A percentile compares a stretch with the other conserved stretches of the same genome.
Conservation (phyloP, 768 basidiomycete genomes). For the Rhodosporidiobolus sp. region DNA sequence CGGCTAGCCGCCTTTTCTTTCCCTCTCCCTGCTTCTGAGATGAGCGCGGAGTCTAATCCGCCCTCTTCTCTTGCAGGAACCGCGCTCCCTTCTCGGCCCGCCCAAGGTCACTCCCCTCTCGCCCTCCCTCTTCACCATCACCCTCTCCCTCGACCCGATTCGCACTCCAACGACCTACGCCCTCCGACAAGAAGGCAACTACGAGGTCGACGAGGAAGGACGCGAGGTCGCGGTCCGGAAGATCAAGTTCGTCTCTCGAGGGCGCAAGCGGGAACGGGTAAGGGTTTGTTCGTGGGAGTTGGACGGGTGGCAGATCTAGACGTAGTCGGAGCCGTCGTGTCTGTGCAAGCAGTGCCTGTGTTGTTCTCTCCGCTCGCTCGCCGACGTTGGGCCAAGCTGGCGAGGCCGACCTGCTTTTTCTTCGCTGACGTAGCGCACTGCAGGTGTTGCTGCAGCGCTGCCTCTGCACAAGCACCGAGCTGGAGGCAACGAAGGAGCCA, state of each 20-base stretch:
- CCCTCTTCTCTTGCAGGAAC: background rate
- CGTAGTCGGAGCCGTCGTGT: background rate
- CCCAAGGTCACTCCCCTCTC: background rate
- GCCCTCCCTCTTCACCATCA: conserved; percentile 9
- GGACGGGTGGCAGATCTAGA: conserved; percentile 36
- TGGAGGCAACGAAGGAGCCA: too few relatives aligned
- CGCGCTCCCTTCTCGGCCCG: conserved; percentile 2
- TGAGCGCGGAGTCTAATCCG: background rate
- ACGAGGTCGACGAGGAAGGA: conserved; percentile 12
- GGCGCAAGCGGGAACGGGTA: conserved; percentile 29
- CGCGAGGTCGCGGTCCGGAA: conserved; percentile 21
- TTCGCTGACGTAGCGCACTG: too few relatives aligned
- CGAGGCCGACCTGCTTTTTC: too few relatives aligned
- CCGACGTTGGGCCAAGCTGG: background rate
- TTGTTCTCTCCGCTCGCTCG: background rate
- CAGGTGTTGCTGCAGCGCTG: too few relatives aligned
- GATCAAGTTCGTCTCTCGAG: conserved; percentile 30
- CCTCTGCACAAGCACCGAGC: too few relatives aligned
- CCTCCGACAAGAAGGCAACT: conserved; percentile 6
- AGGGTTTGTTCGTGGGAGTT: conserved; percentile 35
- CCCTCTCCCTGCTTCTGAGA: too few relatives aligned
- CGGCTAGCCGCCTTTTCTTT: background rate
- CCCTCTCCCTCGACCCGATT: conserved; percentile 28
- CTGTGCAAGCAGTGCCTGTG: background rate
- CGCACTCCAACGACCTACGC: conserved; percentile 23